Conservation (phyloP, 1,284 basidiomycete genomes). For the Tilletia indica region DNA sequence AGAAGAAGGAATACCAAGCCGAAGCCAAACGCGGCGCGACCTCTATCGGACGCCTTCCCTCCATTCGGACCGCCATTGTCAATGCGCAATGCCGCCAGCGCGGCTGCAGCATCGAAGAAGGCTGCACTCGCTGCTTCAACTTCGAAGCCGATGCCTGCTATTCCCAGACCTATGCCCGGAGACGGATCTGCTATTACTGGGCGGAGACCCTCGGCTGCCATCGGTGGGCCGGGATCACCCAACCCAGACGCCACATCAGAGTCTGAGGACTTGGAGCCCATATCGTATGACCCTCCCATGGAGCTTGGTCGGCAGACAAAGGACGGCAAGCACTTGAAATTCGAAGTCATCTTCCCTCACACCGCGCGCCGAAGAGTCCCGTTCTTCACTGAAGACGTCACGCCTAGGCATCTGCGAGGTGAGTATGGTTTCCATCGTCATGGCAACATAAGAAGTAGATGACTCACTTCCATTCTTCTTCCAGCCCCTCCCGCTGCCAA, state of each 20-base stretch:
- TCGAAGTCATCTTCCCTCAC: constrained; percentile 40
- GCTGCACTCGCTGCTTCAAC: neutral
- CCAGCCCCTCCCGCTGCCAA: constrained; percentile 28
- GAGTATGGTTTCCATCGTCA: neutral
- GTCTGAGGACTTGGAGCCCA: too few species aligned
- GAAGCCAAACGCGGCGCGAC: constrained; percentile 27
- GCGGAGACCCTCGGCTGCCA: too few species aligned
- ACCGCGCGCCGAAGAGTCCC: constrained; percentile 29
- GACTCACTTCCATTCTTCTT: neutral
- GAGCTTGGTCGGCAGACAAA: constrained; percentile 32
- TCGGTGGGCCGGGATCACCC: too few species aligned
- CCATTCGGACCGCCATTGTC: neutral
- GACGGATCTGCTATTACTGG: too few species aligned
- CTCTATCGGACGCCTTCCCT: neutral
- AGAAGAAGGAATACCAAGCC: constrained; percentile 24
- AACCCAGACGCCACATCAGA: too few species aligned
- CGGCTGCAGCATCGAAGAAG: neutral
- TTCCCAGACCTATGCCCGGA: too few species aligned
- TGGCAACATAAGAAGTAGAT: too few species aligned
- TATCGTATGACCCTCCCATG: constrained; percentile 23
- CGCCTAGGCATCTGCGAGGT: constrained; percentile 27
- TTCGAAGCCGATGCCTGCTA: too few species aligned
- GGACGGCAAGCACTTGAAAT: constrained; percentile 31
- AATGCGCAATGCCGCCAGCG: constrained; percentile 8
- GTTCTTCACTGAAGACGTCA: constrained; percentile 42